Base-by-base conservation (phyloP, 2,329 filamentous ascomycete genomes). In the Ceratocystis diversiconidia region DNA sequence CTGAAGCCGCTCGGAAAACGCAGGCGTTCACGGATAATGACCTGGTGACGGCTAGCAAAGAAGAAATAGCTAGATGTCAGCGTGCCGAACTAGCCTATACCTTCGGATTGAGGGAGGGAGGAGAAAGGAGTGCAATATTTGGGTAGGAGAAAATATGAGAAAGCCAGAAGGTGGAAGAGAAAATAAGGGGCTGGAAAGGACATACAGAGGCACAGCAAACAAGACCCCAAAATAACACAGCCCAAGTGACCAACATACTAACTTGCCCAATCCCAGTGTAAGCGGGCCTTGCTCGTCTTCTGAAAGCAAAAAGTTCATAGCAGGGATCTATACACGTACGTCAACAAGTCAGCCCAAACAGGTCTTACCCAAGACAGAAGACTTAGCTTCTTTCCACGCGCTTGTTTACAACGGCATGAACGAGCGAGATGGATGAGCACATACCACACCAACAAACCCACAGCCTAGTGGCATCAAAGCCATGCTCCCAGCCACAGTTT, bases 181-280 rank as follows among this genome's bases (percentile, higher is more conserved):
- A 32, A 70, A 32, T 22, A 22, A 61, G 30, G 64, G n/a, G 70
- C 36, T 15, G 19, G n/a, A 32, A 32, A 28, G 36, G 55, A 62
- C 77, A 75, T 73, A 81, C 79, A 97, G 73, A 0, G 94, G 94
- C 15, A 99, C 92, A 0, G 92, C 94, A 77, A 99, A 97, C 0
- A 97, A 87, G 1, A 97, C 94, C 0, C 94, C 94, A 73, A 99
- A 99, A 72, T 97, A 92, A 73, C 92, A 96, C 17, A 99, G 83
- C 0, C 94, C 94, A 64, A 99, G 74, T 30, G 90, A 89, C 94
- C 94, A 99, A 6, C 96, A 74, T 5, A 96, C 85, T 69, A 96
- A 77, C 73, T 91, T 90, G 78, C 85, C 84, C 46, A 89, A 80
- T 44, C 85, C 84, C 57, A 96, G 76, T 64, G 82, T 78, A 19